Base-by-base conservation (phyloP, 805 yeast genomes). In the Maudiozyma serrabonitensis region DNA sequence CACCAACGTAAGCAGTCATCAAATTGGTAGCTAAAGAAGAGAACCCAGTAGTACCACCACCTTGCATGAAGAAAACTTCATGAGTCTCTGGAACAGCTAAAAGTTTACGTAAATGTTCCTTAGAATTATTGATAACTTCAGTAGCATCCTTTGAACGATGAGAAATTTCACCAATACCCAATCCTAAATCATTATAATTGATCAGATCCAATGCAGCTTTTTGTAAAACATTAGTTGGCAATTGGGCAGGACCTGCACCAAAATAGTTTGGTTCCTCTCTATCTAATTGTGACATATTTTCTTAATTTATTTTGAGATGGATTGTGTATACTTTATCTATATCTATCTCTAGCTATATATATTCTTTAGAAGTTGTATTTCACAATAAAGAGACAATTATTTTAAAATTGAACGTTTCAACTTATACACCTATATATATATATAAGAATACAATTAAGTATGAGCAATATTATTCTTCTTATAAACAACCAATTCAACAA, bases 231-330 rank as follows among this genome's bases (percentile, higher is more conserved):
- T 69, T 62, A 3, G 91, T 81, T 34, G 98, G 97, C 42, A 93
- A 74, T 47, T 82, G 76, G 1, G 99, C 99, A 45, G 99, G 99
- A 13, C 99, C 99, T n/a, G 99, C 98, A 50, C 98, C 99, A 61
- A 88, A 93, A 66, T 93, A 87, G 61, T 79, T 72, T 49, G 89
- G 88, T 61, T 81, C 82, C 65, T 75, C 81, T 72, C 91, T 79
- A 44, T 78, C 75, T 48, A 82, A 46, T n/a, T 15, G 32, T 7
- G 48, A 46, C 49, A 46, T 49, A 19, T 9, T 42, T 6, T 6
- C 9, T 13, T 16, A 15, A 15, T 15, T 18, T 37, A 15, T 15
- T 37, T n/a, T 15, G 35, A 15, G 35, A 32, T 32, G 13, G 9
- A 32, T 13, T 32, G 15, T 32, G n/a, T 32, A 32, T 32, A 32